These are phyloP conservation scores for Pythium diclinum DNA, from an alignment of 352 stramenopile species.

Conservation along the genomic window DNA sequence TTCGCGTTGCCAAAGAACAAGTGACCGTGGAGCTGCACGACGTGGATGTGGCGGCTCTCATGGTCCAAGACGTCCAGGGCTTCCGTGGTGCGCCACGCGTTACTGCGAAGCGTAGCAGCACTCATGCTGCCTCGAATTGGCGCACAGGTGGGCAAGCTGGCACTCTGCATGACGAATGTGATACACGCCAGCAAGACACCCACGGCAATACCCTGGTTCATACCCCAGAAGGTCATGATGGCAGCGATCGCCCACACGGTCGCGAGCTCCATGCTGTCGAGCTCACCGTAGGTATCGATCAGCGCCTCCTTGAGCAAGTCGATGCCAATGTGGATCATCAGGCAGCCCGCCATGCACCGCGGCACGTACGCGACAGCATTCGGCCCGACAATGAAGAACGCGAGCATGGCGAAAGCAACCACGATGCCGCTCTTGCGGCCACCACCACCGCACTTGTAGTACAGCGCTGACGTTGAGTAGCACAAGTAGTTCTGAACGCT, in stretches of 20 bases:
- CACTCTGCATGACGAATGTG: slow-evolving; percentile 89
- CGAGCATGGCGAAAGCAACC: slow-evolving; percentile 63
- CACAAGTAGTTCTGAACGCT: slow-evolving; percentile 92
- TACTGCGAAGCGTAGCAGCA: slow-evolving; percentile 86
- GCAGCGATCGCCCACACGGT: slow-evolving; percentile 90
- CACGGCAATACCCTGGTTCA: slow-evolving; percentile 88
- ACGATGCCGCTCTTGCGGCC: slow-evolving; percentile 61
- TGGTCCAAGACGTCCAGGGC: slow-evolving; percentile 80
- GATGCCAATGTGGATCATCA: slow-evolving; percentile 91
- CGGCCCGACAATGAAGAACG: slow-evolving; percentile 89
- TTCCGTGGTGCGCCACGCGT: slow-evolving; percentile 61
- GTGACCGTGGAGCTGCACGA: slow-evolving; percentile 72
- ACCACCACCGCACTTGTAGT: slow-evolving; percentile 87
- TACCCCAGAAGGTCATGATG: slow-evolving; percentile 92
- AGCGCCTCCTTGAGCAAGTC: slow-evolving; percentile 89
- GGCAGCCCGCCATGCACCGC: slow-evolving; percentile 90
- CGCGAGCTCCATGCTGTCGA: slow-evolving; percentile 88
- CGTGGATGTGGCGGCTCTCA: slow-evolving; percentile 79
- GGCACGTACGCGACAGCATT: slow-evolving; percentile 84
- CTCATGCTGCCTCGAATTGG: slow-evolving; percentile 91
- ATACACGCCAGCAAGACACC: slow-evolving; percentile 85
- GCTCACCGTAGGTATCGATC: slow-evolving; percentile 83
- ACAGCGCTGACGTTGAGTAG: slow-evolving; percentile 83
- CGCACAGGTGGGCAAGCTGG: slow-evolving; percentile 75
- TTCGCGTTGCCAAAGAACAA: slow-evolving; percentile 92